Evolutionary conservation across 345 rosid species (phyloP), one percentile per base, ranked within the genome.

Genomic region (Brassica carinata): DNA sequence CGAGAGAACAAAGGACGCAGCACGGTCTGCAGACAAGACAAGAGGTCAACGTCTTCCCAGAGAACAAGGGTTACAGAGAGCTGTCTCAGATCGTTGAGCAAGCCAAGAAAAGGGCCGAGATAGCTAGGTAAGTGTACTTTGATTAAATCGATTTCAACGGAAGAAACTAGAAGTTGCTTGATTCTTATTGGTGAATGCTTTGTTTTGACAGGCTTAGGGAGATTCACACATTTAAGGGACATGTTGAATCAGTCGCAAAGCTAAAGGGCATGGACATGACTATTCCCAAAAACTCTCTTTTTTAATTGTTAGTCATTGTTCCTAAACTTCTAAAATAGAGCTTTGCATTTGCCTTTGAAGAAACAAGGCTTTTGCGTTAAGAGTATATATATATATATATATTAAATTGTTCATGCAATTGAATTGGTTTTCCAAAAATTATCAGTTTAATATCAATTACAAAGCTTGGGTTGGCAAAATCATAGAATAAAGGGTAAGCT

Each of bases 71-170:
- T 81, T 89, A 90, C 65, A 85, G 91, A 65, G 98, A 94, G 79
- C 88, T 92, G 23, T 91, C 98, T 3, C 97, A 91, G 88, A 92
- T 94, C 9, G 98, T 97, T 3, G 97, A 94, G 83, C 97, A 94
- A 87, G 98, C 97, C 62, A 94, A 89, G 89, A 84, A 94, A n/a
- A 85, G 98, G 29, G 98, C 97, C 5, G 97, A 94, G 92, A 87
- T 94, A 33, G 97, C 98, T 45, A 92, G 97, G 98, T 94, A 78
- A 85, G 82, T 75, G 18, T n/a, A 11, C n/a, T 45, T 19, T 34
- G 38, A 45, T 45, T 45, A 15, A 59, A 51, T 19, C n/a, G 11
- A 72, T 2, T 17, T 29, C 51, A 7, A 40, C 8, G 9, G 18
- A 55, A 64, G 53, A 45, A 45, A 70, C 17, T 70, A 19, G 26